Evolutionary conservation across 176 grass and related monocot species (phyloP), one percentile per base, ranked within the genome.

Genomic region (Eleusine coracana): DNA sequence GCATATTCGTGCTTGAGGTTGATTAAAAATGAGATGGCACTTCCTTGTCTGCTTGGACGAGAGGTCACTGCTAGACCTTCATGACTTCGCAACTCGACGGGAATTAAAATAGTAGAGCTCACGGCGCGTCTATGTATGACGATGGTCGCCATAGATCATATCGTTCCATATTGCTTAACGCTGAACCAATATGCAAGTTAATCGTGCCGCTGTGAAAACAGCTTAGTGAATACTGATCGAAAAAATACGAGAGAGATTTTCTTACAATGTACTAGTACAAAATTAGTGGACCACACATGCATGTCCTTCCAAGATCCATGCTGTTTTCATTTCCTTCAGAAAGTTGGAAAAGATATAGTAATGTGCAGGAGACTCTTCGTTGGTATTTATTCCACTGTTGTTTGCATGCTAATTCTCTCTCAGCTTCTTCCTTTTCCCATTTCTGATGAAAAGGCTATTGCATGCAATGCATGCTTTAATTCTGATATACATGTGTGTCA

Each of bases 31-130:
- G 34, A 89, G 77, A 85, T 80, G 87, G 42, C 76, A 89, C 52
- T 63, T 76, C 70, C 70, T 76, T 89, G 82, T 85, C 87, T 71
- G 80, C 70, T 28, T 89, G 82, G 77, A 85, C 87, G 72, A 64
- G 77, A 51, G 62, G 87, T 81, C 76, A 45, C 77, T 85, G 23
- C 82, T 64, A 27, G 70, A 56, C 71, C 36, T 31, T 23, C 75
- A 27, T 76, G 87, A 90, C 84, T 42, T 66, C 52, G 36, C 75
- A 90, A 73, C 84, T 79, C 71, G 46, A 83, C 8, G 23, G 40
- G 36, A 29, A 58, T 51, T 58, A 34, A 34, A 34, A 49, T 36
- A 78, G 15, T 15, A 65, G 29, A 40, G 62, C 60, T 38, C 54
- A 39, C 39, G 5, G 62, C 27, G 27, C 52, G 18, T 21, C 16